Evolutionary conservation across 768 basidiomycete species (phyloP), one percentile per base, ranked within the genome.

Genomic region (Russula abietina): DNA sequence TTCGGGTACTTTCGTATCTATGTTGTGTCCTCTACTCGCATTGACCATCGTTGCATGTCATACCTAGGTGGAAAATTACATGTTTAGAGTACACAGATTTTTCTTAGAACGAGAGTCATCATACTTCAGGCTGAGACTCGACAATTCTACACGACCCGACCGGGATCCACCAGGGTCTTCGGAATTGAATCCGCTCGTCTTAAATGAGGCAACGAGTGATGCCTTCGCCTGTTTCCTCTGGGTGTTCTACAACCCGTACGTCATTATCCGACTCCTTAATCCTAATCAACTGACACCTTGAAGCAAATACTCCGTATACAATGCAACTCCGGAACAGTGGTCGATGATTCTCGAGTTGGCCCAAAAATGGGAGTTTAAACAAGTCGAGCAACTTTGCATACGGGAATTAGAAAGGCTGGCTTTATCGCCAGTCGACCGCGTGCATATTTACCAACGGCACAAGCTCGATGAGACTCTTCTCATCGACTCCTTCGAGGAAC

Each of bases 261-360:
- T 72, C 9, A 12, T 46, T 26, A 8, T 24, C 3, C 38, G 2
- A 32, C 39, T 7, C 26, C 43, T 19, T 19, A 19, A 14, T 11
- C 24, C 22, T 45, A 45, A 22, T 62, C 59, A 4, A 55, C 45
- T 41, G 43, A 63, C 19, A 16, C 14, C 33, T 39, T 10, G 6
- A 63, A 76, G 75, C 4, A 73, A 70, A 71, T 75, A 76, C 64
- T 77, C 75, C 0, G 50, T 73, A 1, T 79, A 79, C 49, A 71
- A 77, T 3, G 78, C 77, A 2, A 69, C 77, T 0, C 68, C 73
- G 1, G 72, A 76, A 0, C 75, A 77, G 11, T 81, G 80, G 80
- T 70, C 74, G 1, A 72, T 71, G 10, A 77, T 81, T 30, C 69
- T 81, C 26, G 60, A 59, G 24, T 71, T 78, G 10, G 74, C 78